Percentiles rank a stretch among this genome's conserved stretches.
These are phyloP conservation scores for Backusella luteola DNA, from an alignment of 192 early-diverging fungal species.

Conservation along the genomic window DNA sequence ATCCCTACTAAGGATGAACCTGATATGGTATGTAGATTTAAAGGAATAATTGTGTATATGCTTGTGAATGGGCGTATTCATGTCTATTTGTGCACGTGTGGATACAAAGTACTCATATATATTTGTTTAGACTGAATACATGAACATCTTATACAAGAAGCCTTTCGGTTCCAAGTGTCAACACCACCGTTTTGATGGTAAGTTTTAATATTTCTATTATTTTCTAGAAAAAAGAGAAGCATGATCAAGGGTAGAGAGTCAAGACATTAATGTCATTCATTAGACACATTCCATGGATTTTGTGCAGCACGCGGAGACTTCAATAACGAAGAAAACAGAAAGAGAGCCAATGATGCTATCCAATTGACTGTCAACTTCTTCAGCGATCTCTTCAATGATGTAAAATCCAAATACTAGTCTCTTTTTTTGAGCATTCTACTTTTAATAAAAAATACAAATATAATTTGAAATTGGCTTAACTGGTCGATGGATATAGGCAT, in stretches of 20 bases:
- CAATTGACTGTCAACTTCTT: conserved; percentile 51
- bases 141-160: conserved; percentile 44
- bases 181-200: conserved; percentile 53
- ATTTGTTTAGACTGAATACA: conserved; percentile 31
- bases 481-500: too few species aligned
- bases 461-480: too few species aligned
- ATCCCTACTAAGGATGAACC: conserved; percentile 66
- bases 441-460: too few species aligned
- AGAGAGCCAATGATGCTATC: conserved; percentile 54
- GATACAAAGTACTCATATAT: background rate
- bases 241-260: conserved; percentile 1
- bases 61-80: background rate
- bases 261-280: background rate
- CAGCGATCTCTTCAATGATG: conserved; percentile 16
- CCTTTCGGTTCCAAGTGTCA: conserved; percentile 48
- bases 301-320: conserved; percentile 60
- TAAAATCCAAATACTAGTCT: too few species aligned
- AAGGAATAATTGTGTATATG: background rate
- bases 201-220: background rate
- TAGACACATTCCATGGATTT: conserved; percentile 52
- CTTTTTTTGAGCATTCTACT: too few species aligned
- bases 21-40: conserved; percentile 43
- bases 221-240: background rate
- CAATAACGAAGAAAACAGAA: conserved; percentile 36
- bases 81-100: background rate